A percentile compares a stretch with the other conserved stretches of the same genome.
Conservation (phyloP, 164 flowering plant species). For the Annona cherimola region DNA sequence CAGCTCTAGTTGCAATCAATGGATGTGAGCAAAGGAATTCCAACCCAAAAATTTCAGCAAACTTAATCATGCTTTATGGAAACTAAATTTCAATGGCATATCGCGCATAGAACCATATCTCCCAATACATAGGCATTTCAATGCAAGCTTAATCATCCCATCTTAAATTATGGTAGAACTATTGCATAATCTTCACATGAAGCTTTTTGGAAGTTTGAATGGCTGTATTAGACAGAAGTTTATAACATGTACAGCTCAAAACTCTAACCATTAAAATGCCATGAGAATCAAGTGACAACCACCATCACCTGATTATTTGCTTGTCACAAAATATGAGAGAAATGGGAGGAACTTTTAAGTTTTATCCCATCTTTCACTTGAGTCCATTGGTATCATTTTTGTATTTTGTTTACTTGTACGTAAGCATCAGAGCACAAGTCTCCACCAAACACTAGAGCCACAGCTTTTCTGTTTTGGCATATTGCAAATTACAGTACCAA, state of each 20-base stretch:
- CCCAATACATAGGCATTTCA: not conserved
- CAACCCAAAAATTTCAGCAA: not conserved
- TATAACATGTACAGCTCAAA: not conserved
- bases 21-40: not conserved
- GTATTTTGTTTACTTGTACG: not conserved
- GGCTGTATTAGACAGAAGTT: not conserved
- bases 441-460: not conserved
- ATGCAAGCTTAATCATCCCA: not conserved
- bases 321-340: not conserved
- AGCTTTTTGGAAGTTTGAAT: not conserved
- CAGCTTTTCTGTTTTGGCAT: no score
- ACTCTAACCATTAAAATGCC: not conserved
- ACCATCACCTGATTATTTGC: not conserved
- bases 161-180: not conserved
- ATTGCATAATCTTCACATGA: not conserved
- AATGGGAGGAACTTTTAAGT: not conserved
- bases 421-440: not conserved
- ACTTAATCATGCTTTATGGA: not conserved
- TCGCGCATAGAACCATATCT: not conserved
- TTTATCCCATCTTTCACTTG: not conserved
- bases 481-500: not conserved
- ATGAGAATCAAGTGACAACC: not conserved
- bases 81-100: not conserved
- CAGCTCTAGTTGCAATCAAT: not conserved
- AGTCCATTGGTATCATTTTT: not conserved